phyloP scores from a whole-genome alignment of 2,329 filamentous ascomycete species.

The Coleophoma crateriformis region DNA sequence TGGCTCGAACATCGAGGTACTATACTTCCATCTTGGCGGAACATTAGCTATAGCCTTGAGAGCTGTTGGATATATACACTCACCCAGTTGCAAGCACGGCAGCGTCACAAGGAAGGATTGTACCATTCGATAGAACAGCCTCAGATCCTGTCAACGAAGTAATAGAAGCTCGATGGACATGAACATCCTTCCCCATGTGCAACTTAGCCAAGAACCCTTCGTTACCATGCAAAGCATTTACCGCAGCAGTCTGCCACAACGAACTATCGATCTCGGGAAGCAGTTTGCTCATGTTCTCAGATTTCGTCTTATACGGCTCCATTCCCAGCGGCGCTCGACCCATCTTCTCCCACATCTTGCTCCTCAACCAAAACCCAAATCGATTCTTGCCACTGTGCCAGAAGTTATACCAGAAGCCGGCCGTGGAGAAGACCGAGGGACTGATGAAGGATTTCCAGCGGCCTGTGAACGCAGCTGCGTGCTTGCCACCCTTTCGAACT shows the following conservation, averaged over 20 bases:
- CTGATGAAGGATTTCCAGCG: constrained; percentile 8
- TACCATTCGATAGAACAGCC: constrained; percentile 1
- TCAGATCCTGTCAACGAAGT: constrained; percentile 4
- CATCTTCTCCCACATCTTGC: constrained; percentile 4
- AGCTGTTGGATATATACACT: too few relatives aligned
- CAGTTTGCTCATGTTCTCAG: constrained; percentile 6
- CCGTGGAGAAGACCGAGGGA: constrained; percentile 4
- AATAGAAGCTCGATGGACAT: constrained; percentile 9
- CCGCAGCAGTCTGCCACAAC: constrained; percentile 2
- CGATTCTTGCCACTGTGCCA: constrained; percentile 9
- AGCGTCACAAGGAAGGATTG: constrained; percentile 3
- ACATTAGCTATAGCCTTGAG: too few relatives aligned
- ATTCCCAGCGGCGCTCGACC: constrained; percentile 2
- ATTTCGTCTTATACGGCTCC: constrained; percentile 7
- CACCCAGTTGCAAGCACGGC: constrained; percentile 7
- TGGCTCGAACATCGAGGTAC: constrained; percentile 2
- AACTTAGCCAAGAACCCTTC: constrained; percentile 7
- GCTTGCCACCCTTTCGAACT: constrained; percentile 1
- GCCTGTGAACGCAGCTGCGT: constrained; percentile 1
- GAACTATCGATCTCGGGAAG: constrained; percentile 4
- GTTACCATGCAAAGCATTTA: constrained; percentile 7
- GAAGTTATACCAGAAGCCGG: constrained; percentile 7
- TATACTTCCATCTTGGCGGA: constrained; percentile 1
- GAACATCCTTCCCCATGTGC: constrained; percentile 5
- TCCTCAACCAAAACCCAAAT: constrained; percentile 6